Evolutionary conservation across 176 grass and related monocot genomes (phyloP).

Genomic region (Olyra latifolia): DNA sequence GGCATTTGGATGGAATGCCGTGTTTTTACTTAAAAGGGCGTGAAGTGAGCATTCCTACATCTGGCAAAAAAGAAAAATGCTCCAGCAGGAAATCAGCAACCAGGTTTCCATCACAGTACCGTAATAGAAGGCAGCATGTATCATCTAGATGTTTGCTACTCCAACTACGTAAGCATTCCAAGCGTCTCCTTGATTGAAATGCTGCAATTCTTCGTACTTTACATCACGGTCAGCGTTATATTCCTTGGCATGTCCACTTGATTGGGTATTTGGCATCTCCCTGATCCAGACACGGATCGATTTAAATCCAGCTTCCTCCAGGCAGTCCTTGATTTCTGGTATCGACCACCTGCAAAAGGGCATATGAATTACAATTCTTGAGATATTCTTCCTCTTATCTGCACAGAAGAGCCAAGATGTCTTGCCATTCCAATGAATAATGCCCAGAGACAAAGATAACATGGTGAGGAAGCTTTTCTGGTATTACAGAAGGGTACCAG

Average conservation of each 20-base stretch:
- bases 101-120: background rate
- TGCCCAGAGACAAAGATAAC: background rate
- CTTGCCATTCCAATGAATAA: background rate
- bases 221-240: conserved; percentile 65
- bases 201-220: conserved; percentile 68
- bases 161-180: conserved; percentile 88
- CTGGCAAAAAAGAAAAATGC: background rate
- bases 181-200: conserved; percentile 78
- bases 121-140: background rate
- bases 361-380: background rate
- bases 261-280: conserved; percentile 79
- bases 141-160: conserved; percentile 59
- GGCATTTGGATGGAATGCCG: background rate
- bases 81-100: background rate
- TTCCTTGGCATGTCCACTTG: conserved; percentile 57
- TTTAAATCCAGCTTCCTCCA: conserved; percentile 90
- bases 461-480: background rate
- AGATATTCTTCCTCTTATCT: background rate
- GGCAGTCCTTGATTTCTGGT: conserved; percentile 86
- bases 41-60: background rate
- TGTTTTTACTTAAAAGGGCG: background rate
- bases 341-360: conserved; percentile 71
- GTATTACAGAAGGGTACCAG: background rate
- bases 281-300: conserved; percentile 67
- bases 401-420: background rate